phyloP scores from a whole-genome alignment of 768 basidiomycete species.

The Amyloporia xantha region DNA sequence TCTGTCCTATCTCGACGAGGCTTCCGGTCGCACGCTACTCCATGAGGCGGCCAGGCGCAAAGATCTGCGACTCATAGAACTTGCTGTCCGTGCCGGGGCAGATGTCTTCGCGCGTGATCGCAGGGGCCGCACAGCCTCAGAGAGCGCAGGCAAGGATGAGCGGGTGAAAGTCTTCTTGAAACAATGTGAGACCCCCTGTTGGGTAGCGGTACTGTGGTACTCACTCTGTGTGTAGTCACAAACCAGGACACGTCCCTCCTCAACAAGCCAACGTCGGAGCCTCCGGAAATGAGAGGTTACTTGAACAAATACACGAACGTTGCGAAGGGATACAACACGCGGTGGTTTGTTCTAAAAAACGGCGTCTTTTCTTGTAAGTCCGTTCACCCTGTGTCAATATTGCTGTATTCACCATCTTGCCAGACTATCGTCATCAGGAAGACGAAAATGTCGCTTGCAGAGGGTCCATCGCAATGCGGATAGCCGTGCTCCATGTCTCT shows the following conservation, averaged over 20 bases:
- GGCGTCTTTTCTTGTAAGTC: constrained; percentile 77
- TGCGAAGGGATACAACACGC: constrained; percentile 79
- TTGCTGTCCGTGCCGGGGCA: constrained; percentile 80
- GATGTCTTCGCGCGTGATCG: constrained; percentile 85
- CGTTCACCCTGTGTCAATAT: not conserved
- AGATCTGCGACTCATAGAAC: constrained; percentile 75
- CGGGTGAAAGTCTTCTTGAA: constrained; percentile 74
- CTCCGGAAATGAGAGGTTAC: constrained; percentile 66
- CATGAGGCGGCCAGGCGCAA: constrained; percentile 84
- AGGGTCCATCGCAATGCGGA: constrained; percentile 85
- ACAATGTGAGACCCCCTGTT: constrained; percentile 79
- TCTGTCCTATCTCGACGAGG: constrained; percentile 73
- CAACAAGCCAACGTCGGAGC: constrained; percentile 39
- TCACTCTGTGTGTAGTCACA: too few species aligned
- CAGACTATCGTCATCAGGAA: constrained; percentile 82
- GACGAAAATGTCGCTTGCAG: constrained; percentile 83
- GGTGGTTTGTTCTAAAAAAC: constrained; percentile 89
- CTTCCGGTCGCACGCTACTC: constrained; percentile 69
- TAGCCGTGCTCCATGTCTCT: constrained; percentile 55
- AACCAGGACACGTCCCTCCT: constrained; percentile 77
- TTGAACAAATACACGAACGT: constrained; percentile 92
- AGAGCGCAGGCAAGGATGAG: constrained; percentile 71
- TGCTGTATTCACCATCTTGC: constrained; percentile 1
- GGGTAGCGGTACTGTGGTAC: not conserved
- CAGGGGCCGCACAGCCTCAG: constrained; percentile 60